Percentiles rank a stretch among this genome's conserved stretches.
phyloP scores from a whole-genome alignment of 2,329 filamentous ascomycete genomes.

The Aspergillus unguis region DNA sequence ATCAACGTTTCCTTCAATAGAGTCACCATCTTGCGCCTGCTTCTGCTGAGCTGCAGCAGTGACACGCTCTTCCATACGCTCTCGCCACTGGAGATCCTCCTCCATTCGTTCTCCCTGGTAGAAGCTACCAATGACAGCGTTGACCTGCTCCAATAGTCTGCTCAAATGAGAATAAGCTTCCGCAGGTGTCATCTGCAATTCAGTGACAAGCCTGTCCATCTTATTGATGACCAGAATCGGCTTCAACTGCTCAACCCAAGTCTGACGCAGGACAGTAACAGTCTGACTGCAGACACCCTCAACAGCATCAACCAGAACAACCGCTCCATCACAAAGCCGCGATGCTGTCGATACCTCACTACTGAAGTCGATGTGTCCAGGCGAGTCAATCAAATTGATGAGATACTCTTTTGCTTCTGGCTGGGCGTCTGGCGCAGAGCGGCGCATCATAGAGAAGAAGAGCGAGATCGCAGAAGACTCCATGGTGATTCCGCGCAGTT shows the following conservation, averaged over 20 bases:
- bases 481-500: conserved; percentile 98
- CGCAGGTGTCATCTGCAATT: conserved; percentile 85
- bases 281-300: conserved; percentile 99
- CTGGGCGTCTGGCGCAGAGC: conserved; percentile 63
- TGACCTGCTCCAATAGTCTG: conserved; percentile 90
- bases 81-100: conserved; percentile 92
- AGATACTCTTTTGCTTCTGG: conserved; percentile 83
- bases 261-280: conserved; percentile 89
- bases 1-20: conserved; percentile 48
- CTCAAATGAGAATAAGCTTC: conserved; percentile 88
- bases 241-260: conserved; percentile 93
- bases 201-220: conserved; percentile 90
- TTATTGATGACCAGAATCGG: conserved; percentile 97
- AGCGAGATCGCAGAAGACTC: conserved; percentile 97
- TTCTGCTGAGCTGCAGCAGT: conserved; percentile 62
- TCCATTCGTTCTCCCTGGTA: conserved; percentile 99
- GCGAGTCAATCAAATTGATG: conserved; percentile 96
- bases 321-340: conserved; percentile 86
- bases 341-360: conserved; percentile 97
- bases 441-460: conserved; percentile 86
- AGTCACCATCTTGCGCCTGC: conserved; percentile 42
- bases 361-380: conserved; percentile 97
- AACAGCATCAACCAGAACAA: conserved; percentile 92
- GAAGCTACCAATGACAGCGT: conserved; percentile 94
- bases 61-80: conserved; percentile 82